Percentiles rank a stretch among this genome's conserved stretches.
These are phyloP conservation scores for Drechslera avenae DNA, from an alignment of 2,329 filamentous ascomycete genomes.

Conservation along the genomic window DNA sequence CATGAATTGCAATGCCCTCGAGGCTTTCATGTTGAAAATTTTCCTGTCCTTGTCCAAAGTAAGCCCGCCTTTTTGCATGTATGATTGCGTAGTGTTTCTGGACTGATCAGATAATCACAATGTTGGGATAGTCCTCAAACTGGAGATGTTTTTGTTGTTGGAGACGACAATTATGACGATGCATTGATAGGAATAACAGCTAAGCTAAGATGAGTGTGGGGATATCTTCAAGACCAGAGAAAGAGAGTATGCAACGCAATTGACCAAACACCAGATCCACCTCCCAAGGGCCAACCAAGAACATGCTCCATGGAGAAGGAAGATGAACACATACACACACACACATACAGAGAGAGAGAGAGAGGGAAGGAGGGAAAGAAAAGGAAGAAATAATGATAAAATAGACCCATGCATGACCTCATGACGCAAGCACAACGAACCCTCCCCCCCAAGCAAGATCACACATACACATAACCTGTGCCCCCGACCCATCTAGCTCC, in stretches of 20 bases:
- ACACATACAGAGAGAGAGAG: background rate
- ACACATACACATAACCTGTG: too few relatives aligned
- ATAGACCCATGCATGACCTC: slow-evolving; percentile 4
- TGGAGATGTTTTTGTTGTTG: background rate
- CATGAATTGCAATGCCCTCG: background rate
- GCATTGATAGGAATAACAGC: slow-evolving; percentile 4
- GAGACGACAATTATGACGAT: background rate
- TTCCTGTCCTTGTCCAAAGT: background rate
- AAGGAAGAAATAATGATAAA: background rate
- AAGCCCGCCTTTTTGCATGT: background rate
- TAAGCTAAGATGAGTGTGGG: slow-evolving; percentile 11
- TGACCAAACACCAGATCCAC: background rate
- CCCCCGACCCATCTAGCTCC: background rate
- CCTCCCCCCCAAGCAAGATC: too few relatives aligned
- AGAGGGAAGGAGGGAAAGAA: background rate
- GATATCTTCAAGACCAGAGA: slow-evolving; percentile 16
- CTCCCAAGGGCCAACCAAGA: background rate
- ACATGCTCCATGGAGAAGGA: background rate
- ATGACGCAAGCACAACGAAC: background rate
- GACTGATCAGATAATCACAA: too few relatives aligned
- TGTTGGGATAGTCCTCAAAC: too few relatives aligned
- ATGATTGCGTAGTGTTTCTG: too few relatives aligned
- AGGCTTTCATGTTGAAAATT: background rate
- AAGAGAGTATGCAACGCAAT: slow-evolving; percentile 9
- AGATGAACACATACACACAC: too few relatives aligned